These are phyloP conservation scores for Annulohypoxylon nitens DNA, from an alignment of 495 filamentous ascomycete genomes.

Conservation along the genomic window DNA sequence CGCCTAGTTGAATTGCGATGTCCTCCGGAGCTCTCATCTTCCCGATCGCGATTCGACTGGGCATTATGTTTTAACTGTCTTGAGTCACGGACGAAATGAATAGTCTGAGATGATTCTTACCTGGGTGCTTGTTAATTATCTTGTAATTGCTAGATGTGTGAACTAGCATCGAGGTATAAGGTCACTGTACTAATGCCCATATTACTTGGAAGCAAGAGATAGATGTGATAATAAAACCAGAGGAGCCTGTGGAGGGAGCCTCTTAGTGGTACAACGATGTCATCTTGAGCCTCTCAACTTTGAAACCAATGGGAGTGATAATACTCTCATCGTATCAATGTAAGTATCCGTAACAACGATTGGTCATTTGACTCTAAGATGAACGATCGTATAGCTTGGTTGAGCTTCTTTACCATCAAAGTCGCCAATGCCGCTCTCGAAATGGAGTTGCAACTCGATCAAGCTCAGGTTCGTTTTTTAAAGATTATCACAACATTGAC, in stretches of 20 bases:
- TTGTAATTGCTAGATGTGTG: constrained; percentile 16
- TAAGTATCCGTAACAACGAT: too few relatives aligned
- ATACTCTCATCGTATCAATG: too few relatives aligned
- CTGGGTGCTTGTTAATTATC: constrained; percentile 11
- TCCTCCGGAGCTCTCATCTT: background rate
- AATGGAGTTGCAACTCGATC: too few relatives aligned
- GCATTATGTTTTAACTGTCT: background rate
- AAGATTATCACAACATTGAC: too few relatives aligned
- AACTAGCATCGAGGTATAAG: constrained; percentile 9
- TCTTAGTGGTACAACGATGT: background rate
- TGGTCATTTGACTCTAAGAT: too few relatives aligned
- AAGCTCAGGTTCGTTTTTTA: too few relatives aligned
- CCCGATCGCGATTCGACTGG: background rate
- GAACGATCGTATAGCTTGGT: too few relatives aligned
- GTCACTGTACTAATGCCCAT: constrained; percentile 17
- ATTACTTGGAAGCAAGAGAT: constrained; percentile 13
- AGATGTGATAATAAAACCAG: constrained; percentile 18
- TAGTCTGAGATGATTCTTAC: constrained; percentile 6
- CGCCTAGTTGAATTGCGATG: background rate
- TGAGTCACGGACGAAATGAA: constrained; percentile 21
- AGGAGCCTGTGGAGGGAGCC: constrained; percentile 20
- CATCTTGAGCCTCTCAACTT: background rate
- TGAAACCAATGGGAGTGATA: background rate
- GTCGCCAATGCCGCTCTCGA: too few relatives aligned
- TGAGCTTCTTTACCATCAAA: too few relatives aligned